phyloP scores from a whole-genome alignment of 805 yeast species.

The Schwanniomyces yamadae region DNA sequence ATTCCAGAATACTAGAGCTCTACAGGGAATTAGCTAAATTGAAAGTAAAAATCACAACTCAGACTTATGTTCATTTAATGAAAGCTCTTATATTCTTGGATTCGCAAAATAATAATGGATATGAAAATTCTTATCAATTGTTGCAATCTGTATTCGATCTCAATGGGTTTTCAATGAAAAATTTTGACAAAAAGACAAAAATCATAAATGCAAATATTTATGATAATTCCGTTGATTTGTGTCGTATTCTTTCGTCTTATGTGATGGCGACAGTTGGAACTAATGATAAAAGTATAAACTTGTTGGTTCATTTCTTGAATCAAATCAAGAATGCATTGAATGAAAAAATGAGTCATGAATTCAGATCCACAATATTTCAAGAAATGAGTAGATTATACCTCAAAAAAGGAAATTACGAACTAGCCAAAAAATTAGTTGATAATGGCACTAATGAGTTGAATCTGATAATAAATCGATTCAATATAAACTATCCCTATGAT shows the following conservation, averaged over 20 bases:
- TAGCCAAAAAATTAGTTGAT: constrained; percentile 22
- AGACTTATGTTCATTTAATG: constrained; percentile 31
- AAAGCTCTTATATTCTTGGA: constrained; percentile 25
- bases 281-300: constrained; percentile 16
- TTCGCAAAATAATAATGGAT: constrained; percentile 12
- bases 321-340: constrained; percentile 24
- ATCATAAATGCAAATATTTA: constrained; percentile 13
- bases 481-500: constrained; percentile 18
- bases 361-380: constrained; percentile 23
- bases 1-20: constrained; percentile 24
- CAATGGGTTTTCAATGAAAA: constrained; percentile 23
- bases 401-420: constrained; percentile 18
- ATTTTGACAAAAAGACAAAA: constrained; percentile 1
- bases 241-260: constrained; percentile 26
- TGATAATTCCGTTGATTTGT: constrained; percentile 19
- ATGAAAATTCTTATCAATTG: constrained; percentile 16
- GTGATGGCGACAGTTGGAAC: constrained; percentile 15
- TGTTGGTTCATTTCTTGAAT: constrained; percentile 28
- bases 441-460: constrained; percentile 25
- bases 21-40: constrained; percentile 34
- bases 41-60: constrained; percentile 22
- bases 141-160: constrained; percentile 29
- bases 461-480: constrained; percentile 13
- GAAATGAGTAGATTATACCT: constrained; percentile 31
- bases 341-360: constrained; percentile 18